These are phyloP conservation scores for Pythium folliculosum DNA, from an alignment of 352 stramenopile species.

Conservation along the genomic window DNA sequence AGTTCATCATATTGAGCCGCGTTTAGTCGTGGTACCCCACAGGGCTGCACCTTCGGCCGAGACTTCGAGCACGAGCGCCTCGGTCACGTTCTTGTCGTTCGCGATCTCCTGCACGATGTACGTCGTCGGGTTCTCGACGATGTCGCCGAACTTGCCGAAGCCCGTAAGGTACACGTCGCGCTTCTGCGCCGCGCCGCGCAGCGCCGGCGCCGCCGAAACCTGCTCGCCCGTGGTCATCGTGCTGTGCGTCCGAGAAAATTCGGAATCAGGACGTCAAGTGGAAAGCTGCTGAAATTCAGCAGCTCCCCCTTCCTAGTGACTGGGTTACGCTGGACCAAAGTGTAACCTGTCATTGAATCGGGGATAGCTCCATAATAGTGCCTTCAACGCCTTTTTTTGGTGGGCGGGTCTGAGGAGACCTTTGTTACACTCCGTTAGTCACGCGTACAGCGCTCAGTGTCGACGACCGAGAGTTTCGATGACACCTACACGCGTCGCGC, in stretches of 20 bases:
- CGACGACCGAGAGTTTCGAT: neutral
- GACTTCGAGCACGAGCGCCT: conserved; percentile 72
- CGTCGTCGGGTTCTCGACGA: conserved; percentile 82
- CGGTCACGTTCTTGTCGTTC: conserved; percentile 62
- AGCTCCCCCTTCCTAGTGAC: neutral
- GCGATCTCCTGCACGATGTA: conserved; percentile 54
- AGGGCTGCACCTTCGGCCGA: conserved; percentile 43
- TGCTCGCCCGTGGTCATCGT: conserved; percentile 18
- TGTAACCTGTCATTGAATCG: neutral
- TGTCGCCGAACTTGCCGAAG: conserved; percentile 85
- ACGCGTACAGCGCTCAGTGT: too few species aligned
- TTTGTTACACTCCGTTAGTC: too few species aligned
- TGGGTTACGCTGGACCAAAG: neutral
- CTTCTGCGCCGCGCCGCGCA: conserved; percentile 24
- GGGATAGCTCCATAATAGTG: too few species aligned
- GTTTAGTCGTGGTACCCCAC: neutral
- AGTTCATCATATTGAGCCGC: neutral
- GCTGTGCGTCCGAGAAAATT: neutral
- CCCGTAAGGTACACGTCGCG: conserved; percentile 80
- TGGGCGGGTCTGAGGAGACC: too few species aligned
- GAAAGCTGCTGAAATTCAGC: neutral
- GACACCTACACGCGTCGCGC: neutral
- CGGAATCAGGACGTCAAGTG: neutral
- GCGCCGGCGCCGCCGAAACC: neutral
- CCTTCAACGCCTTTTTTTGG: too few species aligned